These are phyloP conservation scores for Eutrema salsugineum DNA, from an alignment of 441 rosid genomes.

Conservation along the genomic window DNA sequence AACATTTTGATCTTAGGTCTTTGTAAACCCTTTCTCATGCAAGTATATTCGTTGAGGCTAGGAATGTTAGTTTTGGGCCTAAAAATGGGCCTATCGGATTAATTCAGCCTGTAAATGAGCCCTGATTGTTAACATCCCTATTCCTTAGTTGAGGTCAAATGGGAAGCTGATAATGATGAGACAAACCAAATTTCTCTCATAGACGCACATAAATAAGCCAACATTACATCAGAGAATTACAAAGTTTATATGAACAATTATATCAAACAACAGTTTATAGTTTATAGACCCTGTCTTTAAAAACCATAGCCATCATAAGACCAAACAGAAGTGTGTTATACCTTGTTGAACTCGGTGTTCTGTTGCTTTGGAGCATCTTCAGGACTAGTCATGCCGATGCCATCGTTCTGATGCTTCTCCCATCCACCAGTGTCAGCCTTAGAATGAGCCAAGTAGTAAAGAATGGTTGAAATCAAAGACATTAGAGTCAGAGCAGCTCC, in stretches of 20 bases:
- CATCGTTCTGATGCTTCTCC: constrained; percentile 85
- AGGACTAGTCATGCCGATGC: constrained; percentile 36
- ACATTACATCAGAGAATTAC: background rate
- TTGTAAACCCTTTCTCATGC: constrained; percentile 11
- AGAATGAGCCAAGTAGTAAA: constrained; percentile 79
- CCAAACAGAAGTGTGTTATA: background rate
- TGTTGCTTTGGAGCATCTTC: constrained; percentile 25
- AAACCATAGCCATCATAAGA: constrained; percentile 7
- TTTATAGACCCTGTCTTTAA: constrained; percentile 4
- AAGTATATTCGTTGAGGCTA: constrained; percentile 25
- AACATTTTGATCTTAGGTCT: constrained; percentile 5
- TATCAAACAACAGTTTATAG: constrained; percentile 4
- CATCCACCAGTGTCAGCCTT: constrained; percentile 96
- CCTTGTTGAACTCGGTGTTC: constrained; percentile 23
- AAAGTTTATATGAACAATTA: constrained; percentile 26
- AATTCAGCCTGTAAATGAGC: background rate
- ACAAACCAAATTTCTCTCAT: background rate
- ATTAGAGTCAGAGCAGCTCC: constrained; percentile 82
- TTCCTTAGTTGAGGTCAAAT: background rate
- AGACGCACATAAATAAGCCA: constrained; percentile 9
- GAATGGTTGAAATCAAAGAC: constrained; percentile 56
- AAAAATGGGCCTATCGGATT: too few species aligned
- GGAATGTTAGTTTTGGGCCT: background rate
- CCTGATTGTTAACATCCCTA: background rate
- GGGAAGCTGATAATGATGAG: background rate